Base-by-base conservation (phyloP, 2,329 filamentous ascomycete genomes). In the Xylaria hypoxylon region DNA sequence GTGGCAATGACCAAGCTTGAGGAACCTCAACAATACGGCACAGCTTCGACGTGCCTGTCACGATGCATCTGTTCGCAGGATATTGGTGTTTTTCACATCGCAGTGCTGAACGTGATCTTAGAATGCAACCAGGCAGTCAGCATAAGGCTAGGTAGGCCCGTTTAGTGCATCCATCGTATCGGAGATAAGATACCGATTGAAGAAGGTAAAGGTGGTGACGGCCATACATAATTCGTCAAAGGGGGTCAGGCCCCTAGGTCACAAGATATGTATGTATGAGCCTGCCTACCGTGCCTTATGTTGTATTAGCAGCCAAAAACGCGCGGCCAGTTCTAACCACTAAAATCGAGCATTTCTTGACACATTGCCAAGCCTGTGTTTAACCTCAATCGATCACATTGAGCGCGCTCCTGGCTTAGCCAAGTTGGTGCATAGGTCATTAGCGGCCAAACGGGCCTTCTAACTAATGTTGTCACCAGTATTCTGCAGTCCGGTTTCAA, bases 61-160 rank as follows among this genome's bases (percentile, higher is more conserved):
- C 51, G 50, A 22, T 52, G 19, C 22, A 19, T 63, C 35, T 33
- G 1, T n/a, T 51, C 40, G 26, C 28, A 57, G 22, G 42, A 33
- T 31, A 40, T 38, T 28, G 31, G 26, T n/a, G n/a, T n/a, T n/a
- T 56, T 56, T 57, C 56, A 52, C 45, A 31, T 40, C 6, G 11
- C 10, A 24, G 13, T 52, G 28, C 50, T 51, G 28, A 64, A 67
- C 64, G 64, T 67, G 64, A 67, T 67, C 35, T 22, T 22, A 3
- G 26, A 60, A 66, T 63, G 64, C 51, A 60, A 64, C 59, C 35
- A 33, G 56, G 26, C 19, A 60, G 35, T 44, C 31, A 53, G 35
- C 51, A 56, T 28, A 59, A 63, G 64, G 53, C 59, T 63, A 33
- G 50, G 31, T 56, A 67, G 50, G 56, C 26, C 50, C 60, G 33